Conservation (phyloP, 73 alveolate genomes). For the Paramecium octaurelia region DNA sequence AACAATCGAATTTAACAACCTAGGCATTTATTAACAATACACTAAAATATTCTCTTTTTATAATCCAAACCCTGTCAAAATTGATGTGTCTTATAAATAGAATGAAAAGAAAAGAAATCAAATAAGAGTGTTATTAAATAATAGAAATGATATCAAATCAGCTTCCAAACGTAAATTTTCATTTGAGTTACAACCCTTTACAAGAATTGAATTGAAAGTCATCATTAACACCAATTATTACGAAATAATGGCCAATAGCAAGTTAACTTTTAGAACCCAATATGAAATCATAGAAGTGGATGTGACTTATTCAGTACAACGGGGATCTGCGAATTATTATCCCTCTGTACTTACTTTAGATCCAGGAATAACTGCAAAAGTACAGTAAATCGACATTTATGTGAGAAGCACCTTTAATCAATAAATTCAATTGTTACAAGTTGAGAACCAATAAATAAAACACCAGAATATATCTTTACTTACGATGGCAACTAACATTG, state of each 20-base stretch:
- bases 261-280: neutral
- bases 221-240: neutral
- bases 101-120: neutral
- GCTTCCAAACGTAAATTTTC: neutral
- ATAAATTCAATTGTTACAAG: neutral
- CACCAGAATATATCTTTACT: neutral
- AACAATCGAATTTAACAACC: neutral
- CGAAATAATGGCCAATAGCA: neutral
- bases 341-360: neutral
- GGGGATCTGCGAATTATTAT: neutral
- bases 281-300: neutral
- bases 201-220: neutral
- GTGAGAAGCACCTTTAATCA: neutral
- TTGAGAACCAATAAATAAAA: neutral
- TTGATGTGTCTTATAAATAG: conserved; percentile 1
- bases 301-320: neutral
- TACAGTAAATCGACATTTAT: neutral
- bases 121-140: neutral
- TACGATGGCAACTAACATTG: neutral
- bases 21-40: neutral
- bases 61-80: conserved; percentile 13
- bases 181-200: neutral
- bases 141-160: neutral
- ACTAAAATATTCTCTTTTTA: neutral
- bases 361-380: neutral